Percentiles rank a stretch among this genome's conserved stretches.
Evolutionary conservation across 2,329 filamentous ascomycete genomes (phyloP).

Genomic region (Verticillium dahliae): DNA sequence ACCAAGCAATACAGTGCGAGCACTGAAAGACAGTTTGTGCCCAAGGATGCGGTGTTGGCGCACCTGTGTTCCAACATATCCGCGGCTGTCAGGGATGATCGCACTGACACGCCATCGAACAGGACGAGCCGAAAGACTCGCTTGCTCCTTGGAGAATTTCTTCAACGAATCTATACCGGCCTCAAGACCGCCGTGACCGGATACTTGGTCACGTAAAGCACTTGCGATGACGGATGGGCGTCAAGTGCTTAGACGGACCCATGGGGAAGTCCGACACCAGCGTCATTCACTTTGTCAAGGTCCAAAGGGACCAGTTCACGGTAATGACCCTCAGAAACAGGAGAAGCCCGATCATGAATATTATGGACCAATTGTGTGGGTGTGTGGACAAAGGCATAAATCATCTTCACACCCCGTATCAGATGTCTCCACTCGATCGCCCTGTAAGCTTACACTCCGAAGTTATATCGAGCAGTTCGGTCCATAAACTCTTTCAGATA

Average conservation of each 20-base stretch:
- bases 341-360: too few species aligned
- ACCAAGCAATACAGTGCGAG: too few species aligned
- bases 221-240: constrained; percentile 11
- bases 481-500: constrained; percentile 22
- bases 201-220: constrained; percentile 15
- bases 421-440: constrained; percentile 16
- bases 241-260: not conserved
- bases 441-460: constrained; percentile 16
- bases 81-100: too few species aligned
- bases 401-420: constrained; percentile 14
- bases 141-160: too few species aligned
- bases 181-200: constrained; percentile 15
- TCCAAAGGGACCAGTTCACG: constrained; percentile 15
- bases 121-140: too few species aligned
- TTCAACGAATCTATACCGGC: constrained; percentile 12
- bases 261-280: constrained; percentile 14
- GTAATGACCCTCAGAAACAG: constrained; percentile 1
- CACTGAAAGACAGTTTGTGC: too few species aligned
- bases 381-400: constrained; percentile 16
- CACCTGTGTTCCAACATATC: too few species aligned
- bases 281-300: constrained; percentile 17
- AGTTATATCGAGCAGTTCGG: constrained; percentile 13
- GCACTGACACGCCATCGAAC: too few species aligned
- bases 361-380: constrained; percentile 6
- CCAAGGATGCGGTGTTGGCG: too few species aligned